Percentiles rank a stretch among this genome's conserved stretches.
These are phyloP conservation scores for Pleurotus citrinopileatus DNA, from an alignment of 768 basidiomycete species.

Conservation along the genomic window DNA sequence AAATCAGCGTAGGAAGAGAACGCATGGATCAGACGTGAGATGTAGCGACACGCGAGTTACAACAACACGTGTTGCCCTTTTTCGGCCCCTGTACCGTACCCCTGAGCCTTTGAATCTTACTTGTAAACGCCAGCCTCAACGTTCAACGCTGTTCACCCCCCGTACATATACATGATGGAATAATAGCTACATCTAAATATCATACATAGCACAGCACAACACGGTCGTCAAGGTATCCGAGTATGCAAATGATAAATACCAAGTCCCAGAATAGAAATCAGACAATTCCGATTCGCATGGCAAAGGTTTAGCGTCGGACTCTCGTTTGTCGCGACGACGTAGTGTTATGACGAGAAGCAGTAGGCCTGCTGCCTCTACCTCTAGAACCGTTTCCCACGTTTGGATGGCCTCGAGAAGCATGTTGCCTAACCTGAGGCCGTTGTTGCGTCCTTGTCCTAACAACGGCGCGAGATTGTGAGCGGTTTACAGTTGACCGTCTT, in stretches of 20 bases:
- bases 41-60: conserved; percentile 1
- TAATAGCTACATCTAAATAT: no score
- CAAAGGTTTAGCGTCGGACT: conserved; percentile 4
- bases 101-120: neutral
- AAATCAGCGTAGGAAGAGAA: neutral
- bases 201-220: neutral
- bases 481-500: neutral
- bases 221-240: no score
- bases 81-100: neutral
- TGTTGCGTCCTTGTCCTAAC: conserved; percentile 6
- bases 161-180: no score
- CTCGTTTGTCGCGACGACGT: conserved; percentile 5
- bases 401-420: neutral
- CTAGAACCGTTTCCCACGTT: conserved; percentile 1
- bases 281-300: neutral
- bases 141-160: no score
- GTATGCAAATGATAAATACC: neutral
- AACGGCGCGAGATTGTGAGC: conserved; percentile 6
- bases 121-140: no score
- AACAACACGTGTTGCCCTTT: neutral
- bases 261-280: neutral
- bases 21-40: neutral
- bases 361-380: neutral
- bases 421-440: neutral
- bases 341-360: conserved; percentile 3